phyloP scores from a whole-genome alignment of 1,139 yeast genomes.

The Candida freyschussii region DNA sequence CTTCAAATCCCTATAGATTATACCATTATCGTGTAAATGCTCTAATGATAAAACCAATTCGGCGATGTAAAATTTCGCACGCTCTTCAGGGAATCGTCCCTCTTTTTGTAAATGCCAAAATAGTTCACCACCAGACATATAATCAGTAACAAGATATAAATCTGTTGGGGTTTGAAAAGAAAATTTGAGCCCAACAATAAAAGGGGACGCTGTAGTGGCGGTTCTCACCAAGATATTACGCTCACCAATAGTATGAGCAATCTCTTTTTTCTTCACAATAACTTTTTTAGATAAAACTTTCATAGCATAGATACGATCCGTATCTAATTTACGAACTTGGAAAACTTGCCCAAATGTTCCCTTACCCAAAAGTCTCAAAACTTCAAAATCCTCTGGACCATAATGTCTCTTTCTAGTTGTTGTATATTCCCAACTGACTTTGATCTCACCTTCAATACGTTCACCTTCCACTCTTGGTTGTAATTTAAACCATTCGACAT shows the following conservation, averaged over 20 bases:
- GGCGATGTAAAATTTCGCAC: constrained; percentile 95
- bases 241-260: constrained; percentile 97
- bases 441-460: constrained; percentile 69
- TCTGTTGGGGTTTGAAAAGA: constrained; percentile 94
- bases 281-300: constrained; percentile 90
- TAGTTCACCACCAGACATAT: constrained; percentile 97
- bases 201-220: constrained; percentile 76
- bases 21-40: constrained; percentile 79
- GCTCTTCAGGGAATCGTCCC: constrained; percentile 85
- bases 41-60: constrained; percentile 89
- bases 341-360: constrained; percentile 98
- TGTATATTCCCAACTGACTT: constrained; percentile 69
- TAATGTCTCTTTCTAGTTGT: constrained; percentile 67
- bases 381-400: constrained; percentile 93
- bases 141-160: constrained; percentile 88
- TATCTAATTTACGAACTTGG: constrained; percentile 88
- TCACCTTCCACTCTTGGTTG: constrained; percentile 70
- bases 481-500: constrained; percentile 68
- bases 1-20: constrained; percentile 92
- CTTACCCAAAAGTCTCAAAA: constrained; percentile 82
- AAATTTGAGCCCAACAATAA: constrained; percentile 90
- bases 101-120: constrained; percentile 98
- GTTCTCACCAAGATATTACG: constrained; percentile 91
- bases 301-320: constrained; percentile 92
- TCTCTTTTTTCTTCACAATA: constrained; percentile 92